Evolutionary conservation across 2,329 filamentous ascomycete species (phyloP).

Genomic region (Xylariaceae sp.): DNA sequence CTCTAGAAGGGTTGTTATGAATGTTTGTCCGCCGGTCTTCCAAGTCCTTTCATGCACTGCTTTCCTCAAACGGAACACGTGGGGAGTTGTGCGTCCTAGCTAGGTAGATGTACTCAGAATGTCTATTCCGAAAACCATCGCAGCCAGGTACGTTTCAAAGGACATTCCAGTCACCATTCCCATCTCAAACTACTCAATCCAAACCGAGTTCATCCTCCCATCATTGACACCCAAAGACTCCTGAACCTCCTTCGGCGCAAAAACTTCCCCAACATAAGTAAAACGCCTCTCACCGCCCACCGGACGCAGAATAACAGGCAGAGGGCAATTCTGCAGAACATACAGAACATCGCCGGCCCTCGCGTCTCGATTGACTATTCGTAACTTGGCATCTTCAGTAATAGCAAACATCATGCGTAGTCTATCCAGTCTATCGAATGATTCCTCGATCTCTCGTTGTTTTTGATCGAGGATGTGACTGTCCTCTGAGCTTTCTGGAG

Average conservation of each 20-base stretch:
- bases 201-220: no score
- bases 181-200: no score
- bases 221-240: background rate
- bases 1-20: no score
- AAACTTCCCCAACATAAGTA: constrained; percentile 2
- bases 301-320: constrained; percentile 8
- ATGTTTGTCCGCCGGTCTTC: no score
- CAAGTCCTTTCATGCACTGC: no score
- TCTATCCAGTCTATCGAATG: constrained; percentile 9
- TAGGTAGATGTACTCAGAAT: no score
- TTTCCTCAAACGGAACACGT: no score
- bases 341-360: constrained; percentile 1
- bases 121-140: no score
- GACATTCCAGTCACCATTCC: no score
- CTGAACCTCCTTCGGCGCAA: background rate
- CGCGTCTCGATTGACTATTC: constrained; percentile 2
- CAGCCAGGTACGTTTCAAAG: no score
- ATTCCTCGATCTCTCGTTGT: constrained; percentile 2
- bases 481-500: background rate
- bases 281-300: background rate
- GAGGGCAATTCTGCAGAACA: constrained; percentile 9
- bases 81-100: no score
- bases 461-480: background rate
- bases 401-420: constrained; percentile 9
- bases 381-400: background rate